phyloP scores from a whole-genome alignment of 805 yeast species.

The Yarrowia sp. region DNA sequence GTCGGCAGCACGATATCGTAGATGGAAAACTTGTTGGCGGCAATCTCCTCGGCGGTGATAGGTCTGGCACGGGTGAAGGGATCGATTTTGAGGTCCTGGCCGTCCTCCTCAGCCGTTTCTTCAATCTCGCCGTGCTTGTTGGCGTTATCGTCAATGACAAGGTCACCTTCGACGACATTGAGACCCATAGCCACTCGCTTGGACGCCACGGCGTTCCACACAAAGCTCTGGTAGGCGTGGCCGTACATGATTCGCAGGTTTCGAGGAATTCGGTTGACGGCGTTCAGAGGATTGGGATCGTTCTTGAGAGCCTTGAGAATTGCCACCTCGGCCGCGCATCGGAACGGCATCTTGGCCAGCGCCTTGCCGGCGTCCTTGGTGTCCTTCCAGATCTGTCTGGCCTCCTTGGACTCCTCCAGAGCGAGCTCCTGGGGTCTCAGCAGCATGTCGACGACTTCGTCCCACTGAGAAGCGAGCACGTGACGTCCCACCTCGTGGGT shows the following conservation, averaged over 20 bases:
- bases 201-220: slow-evolving; percentile 91
- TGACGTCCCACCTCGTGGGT: slow-evolving; percentile 85
- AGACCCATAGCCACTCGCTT: slow-evolving; percentile 77
- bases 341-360: slow-evolving; percentile 79
- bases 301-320: slow-evolving; percentile 67
- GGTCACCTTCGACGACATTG: slow-evolving; percentile 78
- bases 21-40: slow-evolving; percentile 63
- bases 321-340: slow-evolving; percentile 83
- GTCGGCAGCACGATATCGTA: slow-evolving; percentile 92
- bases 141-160: slow-evolving; percentile 59
- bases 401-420: slow-evolving; percentile 80
- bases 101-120: slow-evolving; percentile 48
- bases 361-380: slow-evolving; percentile 72
- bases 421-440: slow-evolving; percentile 86
- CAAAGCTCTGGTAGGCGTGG: slow-evolving; percentile 95
- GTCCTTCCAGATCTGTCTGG: slow-evolving; percentile 81
- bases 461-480: slow-evolving; percentile 76
- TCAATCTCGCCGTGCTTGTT: slow-evolving; percentile 54
- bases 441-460: slow-evolving; percentile 76
- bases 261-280: slow-evolving; percentile 88
- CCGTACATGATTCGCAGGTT: slow-evolving; percentile 93
- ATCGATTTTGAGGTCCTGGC: slow-evolving; percentile 72
- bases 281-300: slow-evolving; percentile 67
- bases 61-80: slow-evolving; percentile 71
- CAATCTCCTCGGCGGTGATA: slow-evolving; percentile 76